Conservation (phyloP, 371 early-diverging fungal genomes). For the Mortierella sp. region DNA sequence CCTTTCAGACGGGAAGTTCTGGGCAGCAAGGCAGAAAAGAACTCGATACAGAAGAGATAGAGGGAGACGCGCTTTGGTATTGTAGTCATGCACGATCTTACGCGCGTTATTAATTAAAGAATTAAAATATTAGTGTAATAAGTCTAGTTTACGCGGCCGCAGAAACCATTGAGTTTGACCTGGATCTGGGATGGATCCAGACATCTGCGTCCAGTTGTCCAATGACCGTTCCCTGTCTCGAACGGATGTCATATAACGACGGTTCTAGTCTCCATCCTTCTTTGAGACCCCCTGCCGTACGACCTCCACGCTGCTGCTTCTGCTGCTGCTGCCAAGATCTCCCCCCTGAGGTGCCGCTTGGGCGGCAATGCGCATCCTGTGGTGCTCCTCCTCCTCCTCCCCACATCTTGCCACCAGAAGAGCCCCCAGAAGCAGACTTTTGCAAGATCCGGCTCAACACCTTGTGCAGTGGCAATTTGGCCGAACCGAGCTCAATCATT, state of each 20-base stretch:
- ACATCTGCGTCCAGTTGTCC: slow-evolving; percentile 53
- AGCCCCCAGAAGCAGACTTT: slow-evolving; percentile 11
- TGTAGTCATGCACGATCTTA: no score
- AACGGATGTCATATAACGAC: slow-evolving; percentile 44
- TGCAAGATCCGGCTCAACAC: slow-evolving; percentile 50
- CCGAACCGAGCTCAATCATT: slow-evolving; percentile 52
- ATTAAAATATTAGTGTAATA: not conserved
- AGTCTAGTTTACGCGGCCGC: slow-evolving; percentile 36
- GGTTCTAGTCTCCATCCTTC: slow-evolving; percentile 55
- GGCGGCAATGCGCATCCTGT: not conserved
- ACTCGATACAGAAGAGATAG: slow-evolving; percentile 7
- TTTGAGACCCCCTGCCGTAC: slow-evolving; percentile 12
- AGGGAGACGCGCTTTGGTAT: not conserved
- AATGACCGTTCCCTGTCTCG: slow-evolving; percentile 45
- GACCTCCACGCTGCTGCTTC: not conserved
- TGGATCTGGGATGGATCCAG: slow-evolving; percentile 51
- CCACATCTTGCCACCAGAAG: not conserved
- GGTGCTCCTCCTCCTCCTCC: not conserved
- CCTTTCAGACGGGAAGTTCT: not conserved
- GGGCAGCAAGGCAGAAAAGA: slow-evolving; percentile 7
- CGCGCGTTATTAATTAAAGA: not conserved
- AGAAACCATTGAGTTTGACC: slow-evolving; percentile 54
- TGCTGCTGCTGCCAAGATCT: slow-evolving; percentile 2
- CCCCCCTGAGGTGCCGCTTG: not conserved
- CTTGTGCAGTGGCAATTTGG: slow-evolving; percentile 49